Percentiles rank a stretch among this genome's conserved stretches.
Evolutionary conservation across 306 rosid species (phyloP).

Genomic region (Ziziphus jujuba): DNA sequence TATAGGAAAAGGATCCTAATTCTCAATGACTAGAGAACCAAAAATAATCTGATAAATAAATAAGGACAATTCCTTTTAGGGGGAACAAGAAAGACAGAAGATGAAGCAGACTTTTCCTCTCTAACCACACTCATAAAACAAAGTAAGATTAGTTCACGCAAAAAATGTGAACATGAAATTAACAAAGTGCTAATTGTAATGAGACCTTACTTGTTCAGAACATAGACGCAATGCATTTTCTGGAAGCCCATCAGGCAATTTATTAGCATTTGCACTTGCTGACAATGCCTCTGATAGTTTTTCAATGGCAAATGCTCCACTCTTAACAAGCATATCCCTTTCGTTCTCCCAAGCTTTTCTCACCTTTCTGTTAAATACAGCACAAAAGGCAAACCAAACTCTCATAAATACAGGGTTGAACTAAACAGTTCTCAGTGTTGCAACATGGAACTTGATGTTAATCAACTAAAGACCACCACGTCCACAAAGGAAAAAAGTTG

Average conservation of each 20-base stretch:
- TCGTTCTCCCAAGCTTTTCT: slow-evolving; percentile 80
- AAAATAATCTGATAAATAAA: no score
- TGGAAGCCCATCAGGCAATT: slow-evolving; percentile 65
- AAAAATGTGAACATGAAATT: not conserved
- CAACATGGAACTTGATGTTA: not conserved
- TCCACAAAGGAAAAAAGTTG: not conserved
- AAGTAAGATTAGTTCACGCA: no score
- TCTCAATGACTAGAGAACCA: no score
- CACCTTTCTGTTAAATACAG: slow-evolving; percentile 63
- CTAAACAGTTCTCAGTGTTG: not conserved
- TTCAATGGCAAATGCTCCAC: slow-evolving; percentile 81
- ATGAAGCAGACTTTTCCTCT: not conserved
- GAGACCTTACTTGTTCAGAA: slow-evolving; percentile 69
- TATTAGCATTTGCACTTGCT: slow-evolving; percentile 59
- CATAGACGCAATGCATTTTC: slow-evolving; percentile 57
- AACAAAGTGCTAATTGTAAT: not conserved
- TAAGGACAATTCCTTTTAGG: not conserved
- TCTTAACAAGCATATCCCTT: slow-evolving; percentile 75
- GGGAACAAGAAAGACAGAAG: not conserved
- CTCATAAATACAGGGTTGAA: not conserved
- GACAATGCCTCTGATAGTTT: slow-evolving; percentile 85
- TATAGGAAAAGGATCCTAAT: no score
- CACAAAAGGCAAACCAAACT: no score
- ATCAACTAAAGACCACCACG: slow-evolving; percentile 4
- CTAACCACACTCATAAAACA: not conserved